Evolutionary conservation across 2,329 filamentous ascomycete species (phyloP).

Genomic region (Exophiala lecanii-corni): DNA sequence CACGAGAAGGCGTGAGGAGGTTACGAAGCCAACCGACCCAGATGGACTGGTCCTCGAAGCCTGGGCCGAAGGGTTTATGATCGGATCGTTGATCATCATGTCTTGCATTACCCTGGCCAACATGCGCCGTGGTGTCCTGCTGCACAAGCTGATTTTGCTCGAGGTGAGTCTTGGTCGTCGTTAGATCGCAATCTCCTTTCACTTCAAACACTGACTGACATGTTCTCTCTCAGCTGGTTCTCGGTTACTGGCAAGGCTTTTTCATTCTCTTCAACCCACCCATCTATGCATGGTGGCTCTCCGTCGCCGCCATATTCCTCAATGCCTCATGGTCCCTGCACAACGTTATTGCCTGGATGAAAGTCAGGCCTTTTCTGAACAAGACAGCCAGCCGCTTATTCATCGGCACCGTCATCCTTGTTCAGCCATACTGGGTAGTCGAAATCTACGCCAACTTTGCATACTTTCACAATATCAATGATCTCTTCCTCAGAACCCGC

Average conservation of each 20-base stretch:
- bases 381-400: slow-evolving; percentile 46
- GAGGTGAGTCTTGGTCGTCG: slow-evolving; percentile 33
- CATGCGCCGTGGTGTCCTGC: slow-evolving; percentile 38
- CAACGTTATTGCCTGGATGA: slow-evolving; percentile 59
- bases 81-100: slow-evolving; percentile 42
- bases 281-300: slow-evolving; percentile 56
- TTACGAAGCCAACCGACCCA: slow-evolving; percentile 24
- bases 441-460: slow-evolving; percentile 58
- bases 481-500: slow-evolving; percentile 46
- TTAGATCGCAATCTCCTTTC: neutral
- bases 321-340: slow-evolving; percentile 55
- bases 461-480: slow-evolving; percentile 49
- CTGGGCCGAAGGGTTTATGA: slow-evolving; percentile 41
- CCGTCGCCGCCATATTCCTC: slow-evolving; percentile 51
- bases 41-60: slow-evolving; percentile 35
- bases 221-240: slow-evolving; percentile 37
- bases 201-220: neutral
- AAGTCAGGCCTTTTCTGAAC: slow-evolving; percentile 52
- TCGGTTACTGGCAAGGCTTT: slow-evolving; percentile 51
- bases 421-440: slow-evolving; percentile 56
- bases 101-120: slow-evolving; percentile 40
- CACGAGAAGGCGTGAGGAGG: slow-evolving; percentile 12
- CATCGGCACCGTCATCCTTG: slow-evolving; percentile 52
- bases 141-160: slow-evolving; percentile 43
- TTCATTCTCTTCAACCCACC: slow-evolving; percentile 51